A percentile compares a stretch with the other conserved stretches of the same genome.
phyloP scores from a whole-genome alignment of 352 stramenopile species.

The Globisporangium lucens region DNA sequence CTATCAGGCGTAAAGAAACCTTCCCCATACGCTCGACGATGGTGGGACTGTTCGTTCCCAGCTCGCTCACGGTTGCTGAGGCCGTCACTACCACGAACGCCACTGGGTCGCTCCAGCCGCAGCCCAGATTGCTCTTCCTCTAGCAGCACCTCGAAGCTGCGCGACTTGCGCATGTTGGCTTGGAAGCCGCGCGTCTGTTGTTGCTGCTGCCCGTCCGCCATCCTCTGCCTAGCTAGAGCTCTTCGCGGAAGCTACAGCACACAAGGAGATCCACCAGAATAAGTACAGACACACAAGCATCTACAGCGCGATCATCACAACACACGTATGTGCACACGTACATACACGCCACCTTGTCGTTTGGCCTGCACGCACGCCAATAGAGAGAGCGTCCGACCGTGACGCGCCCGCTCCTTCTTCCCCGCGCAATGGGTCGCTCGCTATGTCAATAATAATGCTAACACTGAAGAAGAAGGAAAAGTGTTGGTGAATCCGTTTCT shows the following conservation, averaged over 20 bases:
- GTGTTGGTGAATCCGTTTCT: background rate
- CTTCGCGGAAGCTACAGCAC: background rate
- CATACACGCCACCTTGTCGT: background rate
- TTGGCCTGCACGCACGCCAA: background rate
- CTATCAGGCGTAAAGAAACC: background rate
- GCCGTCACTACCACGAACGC: background rate
- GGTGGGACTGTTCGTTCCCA: background rate
- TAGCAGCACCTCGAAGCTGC: slow-evolving; percentile 39
- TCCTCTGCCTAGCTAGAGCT: background rate
- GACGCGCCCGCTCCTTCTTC: background rate
- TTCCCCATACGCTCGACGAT: background rate
- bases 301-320: background rate
- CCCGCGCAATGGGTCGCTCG: background rate
- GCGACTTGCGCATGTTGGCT: slow-evolving; percentile 36
- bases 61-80: background rate
- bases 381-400: background rate
- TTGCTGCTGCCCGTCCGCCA: slow-evolving; percentile 5
- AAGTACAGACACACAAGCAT: background rate
- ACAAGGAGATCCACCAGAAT: background rate
- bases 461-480: background rate
- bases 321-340: background rate
- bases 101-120: background rate
- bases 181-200: background rate
- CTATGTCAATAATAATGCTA: background rate
- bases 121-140: slow-evolving; percentile 18